Percentiles rank a stretch among this genome's conserved stretches.
These are phyloP conservation scores for Exserohilum turcica DNA, from an alignment of 2,329 filamentous ascomycete species.

Conservation along the genomic window DNA sequence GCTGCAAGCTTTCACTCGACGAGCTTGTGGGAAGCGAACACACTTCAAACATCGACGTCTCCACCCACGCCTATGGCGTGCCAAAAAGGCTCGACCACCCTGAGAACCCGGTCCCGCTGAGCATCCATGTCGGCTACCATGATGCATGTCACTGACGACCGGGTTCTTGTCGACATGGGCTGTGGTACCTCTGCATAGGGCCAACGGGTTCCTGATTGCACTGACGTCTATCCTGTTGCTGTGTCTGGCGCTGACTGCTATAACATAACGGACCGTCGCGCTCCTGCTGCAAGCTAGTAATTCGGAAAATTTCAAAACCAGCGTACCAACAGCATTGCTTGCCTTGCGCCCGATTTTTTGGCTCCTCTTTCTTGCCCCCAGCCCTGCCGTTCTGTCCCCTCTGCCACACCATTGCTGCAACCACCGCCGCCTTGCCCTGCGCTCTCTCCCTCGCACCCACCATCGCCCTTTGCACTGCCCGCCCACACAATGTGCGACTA, in stretches of 20 bases:
- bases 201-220: constrained; percentile 31
- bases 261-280: constrained; percentile 27
- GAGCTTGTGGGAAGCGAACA: constrained; percentile 19
- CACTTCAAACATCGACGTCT: constrained; percentile 30
- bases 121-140: constrained; percentile 23
- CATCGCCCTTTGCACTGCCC: constrained; percentile 4
- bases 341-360: constrained; percentile 8
- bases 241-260: constrained; percentile 19
- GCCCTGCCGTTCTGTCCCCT: neutral
- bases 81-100: constrained; percentile 29
- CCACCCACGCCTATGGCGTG: constrained; percentile 24
- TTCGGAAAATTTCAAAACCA: constrained; percentile 8
- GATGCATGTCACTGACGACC: constrained; percentile 27
- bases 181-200: constrained; percentile 18
- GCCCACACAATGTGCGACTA: constrained; percentile 62
- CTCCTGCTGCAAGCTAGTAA: constrained; percentile 22
- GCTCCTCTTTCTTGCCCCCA: constrained; percentile 1
- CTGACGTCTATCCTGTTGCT: constrained; percentile 21
- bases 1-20: constrained; percentile 24
- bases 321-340: constrained; percentile 12
- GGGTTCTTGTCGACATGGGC: constrained; percentile 20
- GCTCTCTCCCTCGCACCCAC: too few relatives aligned
- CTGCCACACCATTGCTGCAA: constrained; percentile 10
- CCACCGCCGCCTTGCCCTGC: neutral
- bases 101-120: constrained; percentile 24